Evolutionary conservation across 257 asterid species (phyloP), one percentile per base, ranked within the genome.

Genomic region (Nicotiana benthamiana): DNA sequence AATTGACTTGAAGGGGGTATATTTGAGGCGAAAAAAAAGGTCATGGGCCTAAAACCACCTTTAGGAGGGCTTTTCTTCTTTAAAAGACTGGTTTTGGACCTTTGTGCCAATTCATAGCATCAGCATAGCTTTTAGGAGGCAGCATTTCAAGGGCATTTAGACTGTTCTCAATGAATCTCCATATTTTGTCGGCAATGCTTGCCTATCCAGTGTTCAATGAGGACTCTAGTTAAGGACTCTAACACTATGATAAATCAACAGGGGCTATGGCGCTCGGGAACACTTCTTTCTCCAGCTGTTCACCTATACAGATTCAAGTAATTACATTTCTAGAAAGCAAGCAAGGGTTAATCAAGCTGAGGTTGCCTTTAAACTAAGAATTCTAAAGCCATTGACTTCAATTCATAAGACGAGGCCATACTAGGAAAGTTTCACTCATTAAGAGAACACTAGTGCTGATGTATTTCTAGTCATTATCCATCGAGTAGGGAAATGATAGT

Each of bases 11-110:
- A 40, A 40, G n/a, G 32, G 26, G 57, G 59, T 20, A 70, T n/a
- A 70, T 43, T 32, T 22, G 59, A 22, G 77, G 77, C 77, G 22
- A 70, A 70, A 70, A 70, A 43, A 30, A 70, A 70, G 77, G 77
- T 40, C 20, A 70, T 11, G 57, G 77, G 20, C 18, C 36, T 70
- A 20, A 22, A 22, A 13, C 56, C 76, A 68, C 57, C 76, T 68
- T 68, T 36, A 40, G 76, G 76, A 68, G 9, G 12, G 54, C 1
- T 68, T 36, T 68, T 2, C 56, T 24, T 61, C 67, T 68, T 68
- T 36, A 36, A n/a, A 36, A n/a, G n/a, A 36, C n/a, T n/a, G 11
- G 54, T 18, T 36, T 68, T 18, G 18, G 76, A 20, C 30, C 27
- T 2, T n/a, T 68, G 56, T n/a, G 76, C 32, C 20, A 12, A 67